Conservation (phyloP, 495 filamentous ascomycete species). For the Ascodesmis nigricans region DNA sequence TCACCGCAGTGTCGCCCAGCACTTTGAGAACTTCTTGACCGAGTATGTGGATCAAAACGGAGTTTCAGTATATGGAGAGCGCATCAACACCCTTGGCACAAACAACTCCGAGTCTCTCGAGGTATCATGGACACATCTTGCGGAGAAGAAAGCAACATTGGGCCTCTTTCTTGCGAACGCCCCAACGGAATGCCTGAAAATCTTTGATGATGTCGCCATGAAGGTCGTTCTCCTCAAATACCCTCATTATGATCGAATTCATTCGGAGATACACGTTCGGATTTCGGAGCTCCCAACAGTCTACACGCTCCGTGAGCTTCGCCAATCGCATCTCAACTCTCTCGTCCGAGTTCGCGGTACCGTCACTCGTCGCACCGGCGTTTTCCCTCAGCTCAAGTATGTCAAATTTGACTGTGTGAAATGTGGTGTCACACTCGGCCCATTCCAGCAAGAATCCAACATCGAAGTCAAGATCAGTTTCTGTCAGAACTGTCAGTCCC, state of each 20-base stretch:
- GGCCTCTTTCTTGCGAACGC: conserved; percentile 95
- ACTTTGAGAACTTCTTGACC: conserved; percentile 94
- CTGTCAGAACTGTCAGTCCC: conserved; percentile 93
- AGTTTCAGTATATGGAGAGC: conserved; percentile 79
- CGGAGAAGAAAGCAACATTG: conserved; percentile 77
- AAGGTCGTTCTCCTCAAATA: conserved; percentile 89
- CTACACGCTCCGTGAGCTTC: conserved; percentile 90
- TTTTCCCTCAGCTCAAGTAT: conserved; percentile 96
- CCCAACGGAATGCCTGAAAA: conserved; percentile 75
- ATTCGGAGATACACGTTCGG: conserved; percentile 92
- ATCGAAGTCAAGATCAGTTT: conserved; percentile 88
- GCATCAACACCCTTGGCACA: conserved; percentile 82
- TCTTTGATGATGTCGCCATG: conserved; percentile 94
- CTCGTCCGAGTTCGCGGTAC: conserved; percentile 87
- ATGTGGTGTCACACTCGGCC: conserved; percentile 76
- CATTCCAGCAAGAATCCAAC: conserved; percentile 92
- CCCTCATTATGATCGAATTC: conserved; percentile 91
- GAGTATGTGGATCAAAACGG: conserved; percentile 78
- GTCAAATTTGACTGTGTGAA: conserved; percentile 93
- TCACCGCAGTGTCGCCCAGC: conserved; percentile 74
- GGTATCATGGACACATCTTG: conserved; percentile 83
- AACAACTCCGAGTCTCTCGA: conserved; percentile 90
- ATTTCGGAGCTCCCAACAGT: conserved; percentile 85
- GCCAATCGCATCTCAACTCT: conserved; percentile 92
- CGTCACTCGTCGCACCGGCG: conserved; percentile 85